Evolutionary conservation across 1,284 basidiomycete species (phyloP).

Genomic region (Cutaneotrichosporon curvatum): DNA sequence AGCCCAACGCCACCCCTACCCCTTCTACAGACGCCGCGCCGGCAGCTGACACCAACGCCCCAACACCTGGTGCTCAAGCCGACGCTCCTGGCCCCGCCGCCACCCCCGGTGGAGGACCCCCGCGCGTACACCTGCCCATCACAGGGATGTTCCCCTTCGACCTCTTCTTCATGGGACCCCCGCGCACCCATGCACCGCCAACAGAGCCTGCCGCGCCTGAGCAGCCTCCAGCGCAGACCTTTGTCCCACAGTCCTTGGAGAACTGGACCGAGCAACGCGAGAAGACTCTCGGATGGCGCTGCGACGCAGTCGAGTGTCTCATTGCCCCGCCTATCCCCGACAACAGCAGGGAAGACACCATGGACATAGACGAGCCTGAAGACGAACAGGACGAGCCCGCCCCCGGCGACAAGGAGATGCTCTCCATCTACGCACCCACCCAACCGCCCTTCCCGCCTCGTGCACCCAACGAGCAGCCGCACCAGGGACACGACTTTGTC

Average conservation of each 20-base stretch:
- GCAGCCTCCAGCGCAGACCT: conserved; percentile 1
- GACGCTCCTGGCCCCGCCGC: no score
- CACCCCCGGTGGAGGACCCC: no score
- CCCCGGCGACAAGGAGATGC: conserved; percentile 25
- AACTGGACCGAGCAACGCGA: conserved; percentile 34
- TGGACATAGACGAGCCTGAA: conserved; percentile 13
- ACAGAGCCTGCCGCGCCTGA: no score
- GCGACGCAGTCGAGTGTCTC: conserved; percentile 34
- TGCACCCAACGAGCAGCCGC: neutral
- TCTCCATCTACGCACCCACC: conserved; percentile 25
- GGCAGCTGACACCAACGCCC: no score
- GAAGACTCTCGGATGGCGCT: conserved; percentile 38
- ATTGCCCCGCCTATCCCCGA: conserved; percentile 21
- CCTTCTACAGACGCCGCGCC: no score
- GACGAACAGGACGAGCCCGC: conserved; percentile 3
- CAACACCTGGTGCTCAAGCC: no score
- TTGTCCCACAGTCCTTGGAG: conserved; percentile 25
- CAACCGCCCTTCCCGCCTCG: conserved; percentile 16
- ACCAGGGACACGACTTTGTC: conserved; percentile 13
- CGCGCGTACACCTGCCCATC: no score
- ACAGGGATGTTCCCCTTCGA: conserved; percentile 3
- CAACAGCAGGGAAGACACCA: conserved; percentile 12
- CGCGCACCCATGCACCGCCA: neutral
- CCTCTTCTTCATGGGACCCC: conserved; percentile 7
- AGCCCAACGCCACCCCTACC: no score